Evolutionary conservation across 768 basidiomycete genomes (phyloP), one percentile per base, ranked within the genome.

Genomic region (Serendipita vermifera): DNA sequence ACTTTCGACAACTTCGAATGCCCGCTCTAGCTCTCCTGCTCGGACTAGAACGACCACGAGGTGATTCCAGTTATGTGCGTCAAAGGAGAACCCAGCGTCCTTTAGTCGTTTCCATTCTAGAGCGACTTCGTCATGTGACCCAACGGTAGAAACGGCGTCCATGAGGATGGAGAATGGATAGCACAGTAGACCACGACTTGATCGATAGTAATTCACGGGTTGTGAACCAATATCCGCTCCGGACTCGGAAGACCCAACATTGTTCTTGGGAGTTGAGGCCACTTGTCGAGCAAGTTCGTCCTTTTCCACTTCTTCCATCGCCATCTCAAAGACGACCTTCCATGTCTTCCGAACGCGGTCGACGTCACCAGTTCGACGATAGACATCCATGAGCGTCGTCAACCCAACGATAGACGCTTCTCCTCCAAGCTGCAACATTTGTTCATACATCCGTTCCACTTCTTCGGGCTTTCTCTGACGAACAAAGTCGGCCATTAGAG

Each of bases 21-120:
- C 90, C 40, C 83, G 82, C 62, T 84, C 81, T n/a, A 80, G 70
- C 63, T 92, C 79, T 24, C 87, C 88, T 0, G 85, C 87, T 29
- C 86, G 81, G 35, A 90, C 73, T 22, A 93, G 75, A 13, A 82
- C 84, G 7, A 84, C 73, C 24, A 75, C 76, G 26, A 96, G 75
- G 62, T 87, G 81, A 63, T 94, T 96, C 87, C 90, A 98, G 66
- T 96, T 97, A 62, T 85, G 81, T 11, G 85, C 77, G 65, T 93
- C 88, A 66, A 91, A 89, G 11, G 73, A 73, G 62, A 93, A 85
- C 1, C 87, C 87, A 7, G 72, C 67, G 9, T 67, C 60, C 58
- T 77, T 76, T 51, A 87, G 75, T 29, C 71, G 65, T n/a, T 72
- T 70, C 92, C 94, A 97, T 0, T 76, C 72, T 2, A 65, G 63